These are phyloP conservation scores for Russula virescens DNA, from an alignment of 768 basidiomycete genomes.

Conservation along the genomic window DNA sequence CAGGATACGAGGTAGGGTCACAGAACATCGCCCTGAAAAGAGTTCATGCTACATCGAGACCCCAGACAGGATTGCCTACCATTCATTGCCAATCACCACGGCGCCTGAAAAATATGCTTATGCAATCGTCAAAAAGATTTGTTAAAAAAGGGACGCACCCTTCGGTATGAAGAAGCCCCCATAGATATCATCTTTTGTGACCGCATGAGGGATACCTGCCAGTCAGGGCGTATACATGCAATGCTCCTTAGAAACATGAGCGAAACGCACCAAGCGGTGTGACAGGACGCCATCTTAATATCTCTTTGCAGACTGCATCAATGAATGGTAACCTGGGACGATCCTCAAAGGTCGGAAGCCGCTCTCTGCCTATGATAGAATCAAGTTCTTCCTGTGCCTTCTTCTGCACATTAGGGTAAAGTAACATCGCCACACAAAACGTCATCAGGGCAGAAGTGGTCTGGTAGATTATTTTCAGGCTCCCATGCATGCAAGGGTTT, in stretches of 20 bases:
- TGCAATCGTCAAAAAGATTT: not conserved
- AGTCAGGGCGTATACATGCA: too few species aligned
- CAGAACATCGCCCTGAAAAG: not conserved
- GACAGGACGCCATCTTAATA: not conserved
- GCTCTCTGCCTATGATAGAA: not conserved
- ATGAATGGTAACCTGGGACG: not conserved
- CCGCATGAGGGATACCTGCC: not conserved
- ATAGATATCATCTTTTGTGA: not conserved
- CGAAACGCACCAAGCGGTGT: not conserved
- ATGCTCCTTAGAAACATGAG: not conserved
- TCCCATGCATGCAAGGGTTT: too few species aligned
- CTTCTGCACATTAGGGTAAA: not conserved
- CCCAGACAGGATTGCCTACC: not conserved
- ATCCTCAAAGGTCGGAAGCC: slow-evolving; percentile 3
- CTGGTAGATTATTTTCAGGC: not conserved
- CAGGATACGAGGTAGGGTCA: not conserved
- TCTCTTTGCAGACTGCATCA: not conserved
- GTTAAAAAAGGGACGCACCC: not conserved
- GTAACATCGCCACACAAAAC: not conserved
- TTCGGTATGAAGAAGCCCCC: not conserved
- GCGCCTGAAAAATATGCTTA: not conserved
- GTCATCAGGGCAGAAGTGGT: not conserved
- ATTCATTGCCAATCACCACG: not conserved
- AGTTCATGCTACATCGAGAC: not conserved
- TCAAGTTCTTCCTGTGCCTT: not conserved